These are phyloP conservation scores for Macrophomina phaseolina DNA, from an alignment of 2,329 filamentous ascomycete genomes.

Conservation along the genomic window DNA sequence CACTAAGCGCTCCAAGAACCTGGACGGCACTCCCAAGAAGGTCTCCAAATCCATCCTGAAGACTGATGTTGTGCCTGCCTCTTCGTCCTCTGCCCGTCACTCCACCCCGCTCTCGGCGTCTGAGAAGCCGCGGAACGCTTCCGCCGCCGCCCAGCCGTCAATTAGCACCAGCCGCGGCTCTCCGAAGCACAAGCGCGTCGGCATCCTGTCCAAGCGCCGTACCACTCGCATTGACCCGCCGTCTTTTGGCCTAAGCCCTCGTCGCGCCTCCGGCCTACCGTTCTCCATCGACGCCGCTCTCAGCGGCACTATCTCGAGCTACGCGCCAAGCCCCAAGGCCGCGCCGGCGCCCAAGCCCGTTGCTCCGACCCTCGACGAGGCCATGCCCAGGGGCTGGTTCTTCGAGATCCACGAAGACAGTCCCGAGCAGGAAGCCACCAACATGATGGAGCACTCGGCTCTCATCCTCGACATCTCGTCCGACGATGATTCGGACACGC, in stretches of 20 bases:
- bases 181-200: constrained; percentile 72
- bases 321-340: constrained; percentile 45
- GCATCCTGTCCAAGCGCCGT: constrained; percentile 71
- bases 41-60: constrained; percentile 48
- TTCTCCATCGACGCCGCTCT: constrained; percentile 88
- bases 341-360: constrained; percentile 37
- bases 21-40: constrained; percentile 45
- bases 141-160: constrained; percentile 50
- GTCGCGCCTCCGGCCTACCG: constrained; percentile 59
- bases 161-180: constrained; percentile 70
- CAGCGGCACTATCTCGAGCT: constrained; percentile 73
- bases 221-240: constrained; percentile 75
- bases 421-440: constrained; percentile 87
- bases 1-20: constrained; percentile 59
- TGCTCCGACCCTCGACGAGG: constrained; percentile 60
- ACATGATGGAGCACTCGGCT: constrained; percentile 89
- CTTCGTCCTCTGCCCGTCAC: constrained; percentile 32
- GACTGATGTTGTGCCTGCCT: constrained; percentile 34
- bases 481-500: constrained; percentile 75
- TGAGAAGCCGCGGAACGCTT: constrained; percentile 46
- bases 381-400: constrained; percentile 71
- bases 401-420: constrained; percentile 96
- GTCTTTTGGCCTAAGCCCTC: constrained; percentile 56
- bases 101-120: constrained; percentile 34
- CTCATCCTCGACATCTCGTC: constrained; percentile 86